These are phyloP conservation scores for Forsythia suspensa DNA, from an alignment of 257 asterid genomes.

Conservation along the genomic window DNA sequence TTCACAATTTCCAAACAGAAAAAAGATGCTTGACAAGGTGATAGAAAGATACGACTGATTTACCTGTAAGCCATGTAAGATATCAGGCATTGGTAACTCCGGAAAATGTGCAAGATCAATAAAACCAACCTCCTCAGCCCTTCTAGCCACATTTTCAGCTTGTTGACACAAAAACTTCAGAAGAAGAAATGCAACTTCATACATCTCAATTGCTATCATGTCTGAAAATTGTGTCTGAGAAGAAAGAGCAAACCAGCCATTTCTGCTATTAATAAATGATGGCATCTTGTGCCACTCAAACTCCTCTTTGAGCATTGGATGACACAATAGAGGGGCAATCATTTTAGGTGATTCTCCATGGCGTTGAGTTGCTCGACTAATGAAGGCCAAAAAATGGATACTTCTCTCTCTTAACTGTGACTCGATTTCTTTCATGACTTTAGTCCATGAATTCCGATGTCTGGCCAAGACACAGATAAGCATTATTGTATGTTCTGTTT, in stretches of 20 bases:
- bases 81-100: conserved; percentile 96
- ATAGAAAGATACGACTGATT: conserved; percentile 1
- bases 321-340: conserved; percentile 58
- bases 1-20: background rate
- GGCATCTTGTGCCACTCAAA: conserved; percentile 69
- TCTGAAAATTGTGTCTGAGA: conserved; percentile 77
- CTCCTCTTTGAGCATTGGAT: conserved; percentile 76
- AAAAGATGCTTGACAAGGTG: background rate
- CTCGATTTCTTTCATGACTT: conserved; percentile 64
- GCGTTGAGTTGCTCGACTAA: conserved; percentile 74
- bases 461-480: conserved; percentile 78
- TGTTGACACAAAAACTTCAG: conserved; percentile 79
- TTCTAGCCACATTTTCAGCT: conserved; percentile 72
- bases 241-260: conserved; percentile 92
- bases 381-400: conserved; percentile 85
- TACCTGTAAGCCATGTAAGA: conserved; percentile 93
- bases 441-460: conserved; percentile 70
- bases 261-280: conserved; percentile 66
- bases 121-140: conserved; percentile 90
- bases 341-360: conserved; percentile 62
- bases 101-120: conserved; percentile 87
- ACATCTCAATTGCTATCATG: conserved; percentile 65
- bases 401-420: conserved; percentile 81
- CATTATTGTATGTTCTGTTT: conserved; percentile 68
- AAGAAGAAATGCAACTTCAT: conserved; percentile 69